Evolutionary conservation across 2,329 filamentous ascomycete genomes (phyloP).

Genomic region (Cordyceps cicadae): DNA sequence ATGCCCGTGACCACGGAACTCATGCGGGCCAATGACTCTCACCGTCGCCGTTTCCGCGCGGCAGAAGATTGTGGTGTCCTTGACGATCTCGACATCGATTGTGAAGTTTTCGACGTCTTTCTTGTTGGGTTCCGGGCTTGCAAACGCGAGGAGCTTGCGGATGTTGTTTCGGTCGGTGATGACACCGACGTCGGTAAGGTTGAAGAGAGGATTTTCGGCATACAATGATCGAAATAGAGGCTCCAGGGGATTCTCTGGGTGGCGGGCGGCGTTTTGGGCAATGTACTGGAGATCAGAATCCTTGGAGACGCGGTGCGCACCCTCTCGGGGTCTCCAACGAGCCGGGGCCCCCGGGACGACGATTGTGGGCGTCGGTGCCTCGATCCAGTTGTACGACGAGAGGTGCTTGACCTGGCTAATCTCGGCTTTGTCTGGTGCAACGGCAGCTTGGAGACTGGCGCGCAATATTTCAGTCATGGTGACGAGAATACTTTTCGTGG

Average conservation of each 20-base stretch:
- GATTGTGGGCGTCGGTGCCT: constrained; percentile 32
- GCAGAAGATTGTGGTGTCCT: constrained; percentile 30
- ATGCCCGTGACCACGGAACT: constrained; percentile 36
- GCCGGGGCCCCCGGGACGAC: constrained; percentile 34
- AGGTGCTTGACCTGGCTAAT: constrained; percentile 32
- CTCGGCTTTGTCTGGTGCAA: constrained; percentile 13
- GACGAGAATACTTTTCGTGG: background rate
- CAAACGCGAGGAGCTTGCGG: constrained; percentile 38
- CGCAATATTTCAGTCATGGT: constrained; percentile 16
- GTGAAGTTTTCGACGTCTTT: constrained; percentile 27
- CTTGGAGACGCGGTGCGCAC: constrained; percentile 20
- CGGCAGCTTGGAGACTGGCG: constrained; percentile 16
- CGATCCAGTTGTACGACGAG: constrained; percentile 44
- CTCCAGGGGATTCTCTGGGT: constrained; percentile 35
- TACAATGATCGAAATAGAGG: constrained; percentile 38
- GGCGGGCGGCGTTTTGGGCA: constrained; percentile 36
- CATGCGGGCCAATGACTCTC: constrained; percentile 22
- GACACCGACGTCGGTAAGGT: constrained; percentile 31
- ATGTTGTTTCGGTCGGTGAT: constrained; percentile 40
- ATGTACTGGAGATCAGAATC: constrained; percentile 34
- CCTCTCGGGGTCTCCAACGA: constrained; percentile 27
- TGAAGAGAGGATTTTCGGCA: constrained; percentile 28
- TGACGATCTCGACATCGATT: constrained; percentile 32
- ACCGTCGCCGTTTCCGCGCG: constrained; percentile 24
- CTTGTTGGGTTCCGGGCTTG: constrained; percentile 22